Base-by-base conservation (phyloP, 495 filamentous ascomycete species). In the Penicillium canescens region DNA sequence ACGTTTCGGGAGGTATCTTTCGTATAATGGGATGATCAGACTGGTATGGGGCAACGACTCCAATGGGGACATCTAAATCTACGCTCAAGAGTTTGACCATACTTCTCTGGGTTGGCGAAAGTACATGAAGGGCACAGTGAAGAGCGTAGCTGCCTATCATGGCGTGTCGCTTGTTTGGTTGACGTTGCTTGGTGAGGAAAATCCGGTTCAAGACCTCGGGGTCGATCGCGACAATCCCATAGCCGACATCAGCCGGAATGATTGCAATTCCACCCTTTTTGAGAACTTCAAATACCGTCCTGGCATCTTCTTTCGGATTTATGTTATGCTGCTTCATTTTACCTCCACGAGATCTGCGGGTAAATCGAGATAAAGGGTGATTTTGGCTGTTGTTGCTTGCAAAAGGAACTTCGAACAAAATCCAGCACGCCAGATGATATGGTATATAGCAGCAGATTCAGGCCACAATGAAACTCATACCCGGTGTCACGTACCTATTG, bases 71-170 rank as follows among this genome's bases (percentile, higher is more conserved):
- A 12, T 61, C 50, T 36, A 66, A 42, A 16, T 60, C 54, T 2
- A 62, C 52, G 4, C 58, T 55, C 31, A 66, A 39, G 1, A 56
- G 46, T 14, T 42, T 58, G 9, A 69, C 58, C 36, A 69, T 62
- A 1, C 33, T 43, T 3, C 13, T 51, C 41, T 57, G 23, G 4
- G 14, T 16, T 0, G 55, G 28, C 4, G 58, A 46, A 12, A 64
- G 54, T 18, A 39, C 5, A 49, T 66, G 63, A 11, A 64, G 36
- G 4, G 41, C 42, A 26, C 46, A 20, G n/a, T 66, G 60, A 0
- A 66, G 58, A 35, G 54, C 38, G 28, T 59, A 64, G 16, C 35
- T 56, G 4, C 66, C 63, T 12, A 66, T 54, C 58, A 69, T 62
- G 18, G 58, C 66, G 40, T 69, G 63, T 12, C 49, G 46, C 39